Evolutionary conservation across 345 rosid genomes (phyloP).

Genomic region (Eucalyptus sp.): DNA sequence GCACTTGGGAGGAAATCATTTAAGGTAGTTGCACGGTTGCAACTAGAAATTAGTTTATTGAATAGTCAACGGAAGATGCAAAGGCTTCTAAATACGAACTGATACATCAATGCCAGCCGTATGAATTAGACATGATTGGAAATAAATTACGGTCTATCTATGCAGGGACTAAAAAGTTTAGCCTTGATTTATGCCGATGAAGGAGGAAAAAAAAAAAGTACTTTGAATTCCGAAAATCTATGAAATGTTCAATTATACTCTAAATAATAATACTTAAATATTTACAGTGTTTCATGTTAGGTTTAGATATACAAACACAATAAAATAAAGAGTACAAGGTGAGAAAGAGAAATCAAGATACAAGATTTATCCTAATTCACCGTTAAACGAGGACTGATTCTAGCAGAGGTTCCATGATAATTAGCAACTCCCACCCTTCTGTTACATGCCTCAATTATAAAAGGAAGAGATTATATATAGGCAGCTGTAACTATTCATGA

Average conservation of each 20-base stretch:
- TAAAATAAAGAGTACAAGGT: too few species aligned
- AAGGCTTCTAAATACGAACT: neutral
- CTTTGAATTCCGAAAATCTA: neutral
- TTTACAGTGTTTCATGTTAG: neutral
- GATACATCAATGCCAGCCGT: neutral
- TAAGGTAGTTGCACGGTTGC: neutral
- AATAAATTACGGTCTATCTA: neutral
- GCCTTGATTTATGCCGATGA: neutral
- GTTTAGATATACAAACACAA: too few species aligned
- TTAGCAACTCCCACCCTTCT: too few species aligned
- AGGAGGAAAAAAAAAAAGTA: neutral
- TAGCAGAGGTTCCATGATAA: too few species aligned
- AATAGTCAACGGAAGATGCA: neutral
- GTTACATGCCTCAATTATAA: too few species aligned
- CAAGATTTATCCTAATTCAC: too few species aligned
- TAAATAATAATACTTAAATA: neutral
- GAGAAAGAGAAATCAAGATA: too few species aligned
- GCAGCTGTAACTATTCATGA: too few species aligned
- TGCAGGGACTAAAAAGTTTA: neutral
- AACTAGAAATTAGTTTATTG: neutral
- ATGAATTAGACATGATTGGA: neutral
- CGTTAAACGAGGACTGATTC: rapidly evolving
- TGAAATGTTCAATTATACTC: neutral
- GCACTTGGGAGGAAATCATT: neutral
- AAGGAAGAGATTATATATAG: too few species aligned